Evolutionary conservation across 1,284 basidiomycete genomes (phyloP).

Genomic region (Stygiomarasmius scandens): DNA sequence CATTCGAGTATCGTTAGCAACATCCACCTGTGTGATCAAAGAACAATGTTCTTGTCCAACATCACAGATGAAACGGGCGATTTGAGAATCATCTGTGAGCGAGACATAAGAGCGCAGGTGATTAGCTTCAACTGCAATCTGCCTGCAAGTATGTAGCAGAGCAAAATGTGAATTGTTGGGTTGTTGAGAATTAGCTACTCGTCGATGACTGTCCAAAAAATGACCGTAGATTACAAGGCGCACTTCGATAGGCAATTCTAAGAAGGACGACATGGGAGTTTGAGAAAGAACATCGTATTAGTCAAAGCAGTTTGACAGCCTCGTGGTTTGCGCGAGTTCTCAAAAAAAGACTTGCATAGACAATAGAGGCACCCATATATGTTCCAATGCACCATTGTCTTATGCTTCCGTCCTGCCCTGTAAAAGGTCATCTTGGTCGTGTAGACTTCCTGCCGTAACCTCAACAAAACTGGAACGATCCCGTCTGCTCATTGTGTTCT

Average conservation of each 20-base stretch:
- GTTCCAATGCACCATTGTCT: conserved; percentile 1
- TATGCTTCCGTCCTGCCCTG: neutral
- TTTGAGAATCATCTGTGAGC: conserved; percentile 41
- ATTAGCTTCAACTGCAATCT: conserved; percentile 33
- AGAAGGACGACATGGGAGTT: conserved; percentile 27
- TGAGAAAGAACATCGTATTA: neutral
- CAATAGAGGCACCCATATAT: too few relatives aligned
- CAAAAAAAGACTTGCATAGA: too few relatives aligned
- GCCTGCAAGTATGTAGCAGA: conserved; percentile 35
- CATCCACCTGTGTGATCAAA: conserved; percentile 36
- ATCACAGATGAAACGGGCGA: conserved; percentile 24
- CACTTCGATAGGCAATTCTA: conserved; percentile 38
- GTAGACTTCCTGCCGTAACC: conserved; percentile 9
- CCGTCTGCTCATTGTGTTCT: neutral
- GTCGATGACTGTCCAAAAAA: conserved; percentile 29
- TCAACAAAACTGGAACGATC: conserved; percentile 11
- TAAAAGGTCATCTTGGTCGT: neutral
- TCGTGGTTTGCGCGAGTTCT: neutral
- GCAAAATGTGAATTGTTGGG: conserved; percentile 38
- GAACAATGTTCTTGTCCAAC: conserved; percentile 22
- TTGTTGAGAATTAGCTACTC: conserved; percentile 28
- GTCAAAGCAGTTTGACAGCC: neutral
- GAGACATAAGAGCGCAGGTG: conserved; percentile 35
- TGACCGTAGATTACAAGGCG: conserved; percentile 38
- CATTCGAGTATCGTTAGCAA: conserved; percentile 43